phyloP scores from a whole-genome alignment of 441 rosid species.

The Erodium trifolium region DNA sequence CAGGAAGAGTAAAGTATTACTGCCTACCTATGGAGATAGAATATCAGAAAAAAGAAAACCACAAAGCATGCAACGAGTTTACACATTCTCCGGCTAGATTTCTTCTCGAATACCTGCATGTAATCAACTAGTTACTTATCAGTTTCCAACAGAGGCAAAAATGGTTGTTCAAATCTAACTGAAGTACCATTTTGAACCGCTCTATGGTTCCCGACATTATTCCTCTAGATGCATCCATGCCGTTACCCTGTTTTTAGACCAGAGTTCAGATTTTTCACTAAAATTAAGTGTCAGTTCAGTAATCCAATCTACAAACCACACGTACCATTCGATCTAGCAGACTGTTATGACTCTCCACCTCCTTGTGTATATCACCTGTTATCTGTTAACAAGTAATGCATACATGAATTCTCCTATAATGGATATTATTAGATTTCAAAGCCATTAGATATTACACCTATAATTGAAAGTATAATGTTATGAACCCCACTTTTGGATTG shows the following conservation, averaged over 20 bases:
- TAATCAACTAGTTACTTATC: slow-evolving; percentile 15
- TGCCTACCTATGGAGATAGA: slow-evolving; percentile 56
- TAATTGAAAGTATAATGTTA: too few species aligned
- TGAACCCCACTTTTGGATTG: too few species aligned
- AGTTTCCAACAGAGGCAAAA: slow-evolving; percentile 15
- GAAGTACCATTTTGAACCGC: slow-evolving; percentile 62
- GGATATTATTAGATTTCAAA: not conserved
- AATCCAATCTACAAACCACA: slow-evolving; percentile 13
- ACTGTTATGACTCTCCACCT: slow-evolving; percentile 73
- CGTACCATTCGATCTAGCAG: slow-evolving; percentile 62
- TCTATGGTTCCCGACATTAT: slow-evolving; percentile 80
- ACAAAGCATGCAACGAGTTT: slow-evolving; percentile 49
- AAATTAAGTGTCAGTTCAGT: not conserved
- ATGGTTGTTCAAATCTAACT: slow-evolving; percentile 6
- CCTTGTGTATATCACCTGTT: slow-evolving; percentile 81
- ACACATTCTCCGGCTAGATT: slow-evolving; percentile 58
- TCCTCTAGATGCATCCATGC: slow-evolving; percentile 83
- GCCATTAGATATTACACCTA: not conserved
- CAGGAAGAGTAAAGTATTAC: not conserved
- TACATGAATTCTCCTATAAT: not conserved
- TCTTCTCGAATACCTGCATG: slow-evolving; percentile 78
- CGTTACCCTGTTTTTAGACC: slow-evolving; percentile 49
- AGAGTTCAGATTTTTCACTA: slow-evolving; percentile 8
- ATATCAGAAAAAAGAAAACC: slow-evolving; percentile 42
- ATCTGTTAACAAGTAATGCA: slow-evolving; percentile 32